Evolutionary conservation across 2,329 filamentous ascomycete species (phyloP).

Genomic region (Penicillium brevicompactum): DNA sequence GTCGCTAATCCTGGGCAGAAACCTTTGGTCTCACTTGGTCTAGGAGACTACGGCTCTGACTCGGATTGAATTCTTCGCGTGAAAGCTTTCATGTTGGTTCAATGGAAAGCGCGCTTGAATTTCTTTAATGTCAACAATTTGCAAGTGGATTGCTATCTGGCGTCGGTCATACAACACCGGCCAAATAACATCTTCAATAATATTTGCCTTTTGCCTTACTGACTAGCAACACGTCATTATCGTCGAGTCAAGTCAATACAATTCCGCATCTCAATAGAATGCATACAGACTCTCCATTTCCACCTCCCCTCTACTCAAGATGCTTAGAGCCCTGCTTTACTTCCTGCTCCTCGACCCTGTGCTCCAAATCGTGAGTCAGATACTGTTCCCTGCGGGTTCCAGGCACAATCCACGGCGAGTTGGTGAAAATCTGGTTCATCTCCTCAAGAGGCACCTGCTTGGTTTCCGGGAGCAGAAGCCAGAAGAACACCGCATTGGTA

Average conservation of each 20-base stretch:
- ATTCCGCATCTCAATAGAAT: background rate
- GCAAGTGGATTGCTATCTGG: background rate
- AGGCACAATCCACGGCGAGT: conserved; percentile 65
- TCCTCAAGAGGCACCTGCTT: conserved; percentile 65
- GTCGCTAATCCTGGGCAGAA: background rate
- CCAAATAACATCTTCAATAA: conserved; percentile 1
- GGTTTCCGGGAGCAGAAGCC: conserved; percentile 67
- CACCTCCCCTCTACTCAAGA: conserved; percentile 14
- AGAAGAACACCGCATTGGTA: conserved; percentile 69
- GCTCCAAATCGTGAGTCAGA: conserved; percentile 60
- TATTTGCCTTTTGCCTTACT: background rate
- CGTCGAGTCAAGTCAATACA: background rate
- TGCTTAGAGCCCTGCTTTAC: conserved; percentile 47
- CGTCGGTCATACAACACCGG: background rate
- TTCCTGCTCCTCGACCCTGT: conserved; percentile 59
- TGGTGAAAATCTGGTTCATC: conserved; percentile 68
- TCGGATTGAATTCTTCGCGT: background rate
- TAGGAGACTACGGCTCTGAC: conserved; percentile 7
- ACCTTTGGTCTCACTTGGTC: background rate
- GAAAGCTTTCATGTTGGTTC: background rate
- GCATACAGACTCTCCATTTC: background rate
- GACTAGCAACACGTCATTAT: background rate
- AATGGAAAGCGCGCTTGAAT: background rate
- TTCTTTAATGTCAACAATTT: background rate
- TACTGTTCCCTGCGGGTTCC: conserved; percentile 58